Percentiles rank a stretch among this genome's conserved stretches.
Conservation (phyloP, 768 basidiomycete species). For the Epithele typhae region DNA sequence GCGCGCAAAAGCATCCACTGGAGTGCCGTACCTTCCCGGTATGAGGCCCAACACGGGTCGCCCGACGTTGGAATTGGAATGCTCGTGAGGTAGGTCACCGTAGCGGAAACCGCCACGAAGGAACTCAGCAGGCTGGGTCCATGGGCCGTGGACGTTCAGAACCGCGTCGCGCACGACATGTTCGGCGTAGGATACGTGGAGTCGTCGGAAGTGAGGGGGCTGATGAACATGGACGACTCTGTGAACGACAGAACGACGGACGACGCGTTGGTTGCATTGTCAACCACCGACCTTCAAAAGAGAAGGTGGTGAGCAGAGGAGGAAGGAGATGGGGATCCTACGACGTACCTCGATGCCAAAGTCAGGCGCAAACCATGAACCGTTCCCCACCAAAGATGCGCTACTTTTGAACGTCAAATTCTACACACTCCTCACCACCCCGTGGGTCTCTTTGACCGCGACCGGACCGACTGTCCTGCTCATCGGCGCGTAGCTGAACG, state of each 20-base stretch:
- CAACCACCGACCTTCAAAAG: not conserved
- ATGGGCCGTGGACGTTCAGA: slow-evolving; percentile 38
- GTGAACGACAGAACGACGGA: slow-evolving; percentile 51
- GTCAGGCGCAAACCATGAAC: slow-evolving; percentile 49
- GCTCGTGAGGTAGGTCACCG: slow-evolving; percentile 47
- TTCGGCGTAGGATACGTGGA: slow-evolving; percentile 31
- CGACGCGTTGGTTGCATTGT: slow-evolving; percentile 28
- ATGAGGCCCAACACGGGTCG: slow-evolving; percentile 53
- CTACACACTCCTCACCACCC: slow-evolving; percentile 30
- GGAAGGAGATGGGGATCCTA: too few species aligned
- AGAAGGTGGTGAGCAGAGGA: too few species aligned
- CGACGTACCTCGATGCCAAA: slow-evolving; percentile 50
- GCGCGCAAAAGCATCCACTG: slow-evolving; percentile 48
- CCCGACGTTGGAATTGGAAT: slow-evolving; percentile 46
- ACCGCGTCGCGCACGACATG: slow-evolving; percentile 43
- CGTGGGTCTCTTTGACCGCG: slow-evolving; percentile 34
- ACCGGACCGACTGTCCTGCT: slow-evolving; percentile 43
- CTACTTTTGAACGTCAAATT: slow-evolving; percentile 33
- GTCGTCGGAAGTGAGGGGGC: slow-evolving; percentile 49
- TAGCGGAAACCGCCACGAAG: slow-evolving; percentile 53
- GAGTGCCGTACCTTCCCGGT: slow-evolving; percentile 44
- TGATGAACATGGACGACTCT: slow-evolving; percentile 52
- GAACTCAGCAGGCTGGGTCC: slow-evolving; percentile 42
- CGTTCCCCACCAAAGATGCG: slow-evolving; percentile 36
- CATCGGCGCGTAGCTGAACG: slow-evolving; percentile 46